Percentiles rank a stretch among this genome's conserved stretches.
These are phyloP conservation scores for Anaeromyces robustus DNA, from an alignment of 192 early-diverging fungal genomes.

Conservation along the genomic window DNA sequence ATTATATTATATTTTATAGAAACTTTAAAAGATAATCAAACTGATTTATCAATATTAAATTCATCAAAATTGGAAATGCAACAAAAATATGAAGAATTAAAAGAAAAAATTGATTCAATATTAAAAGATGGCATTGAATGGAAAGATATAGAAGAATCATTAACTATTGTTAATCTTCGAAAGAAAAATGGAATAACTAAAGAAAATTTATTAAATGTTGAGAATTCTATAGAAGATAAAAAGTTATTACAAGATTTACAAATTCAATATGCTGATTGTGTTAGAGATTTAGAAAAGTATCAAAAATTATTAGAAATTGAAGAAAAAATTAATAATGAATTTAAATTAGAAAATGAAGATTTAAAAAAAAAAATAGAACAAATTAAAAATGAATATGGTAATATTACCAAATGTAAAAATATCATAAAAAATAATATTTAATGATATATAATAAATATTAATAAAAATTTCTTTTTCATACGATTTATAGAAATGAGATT, in stretches of 20 bases:
- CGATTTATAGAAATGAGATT: constrained; percentile 37
- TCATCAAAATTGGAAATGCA: neutral
- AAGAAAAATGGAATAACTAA: constrained; percentile 19
- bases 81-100: neutral
- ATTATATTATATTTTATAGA: neutral
- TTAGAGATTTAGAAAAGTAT: constrained; percentile 33
- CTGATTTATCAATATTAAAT: neutral
- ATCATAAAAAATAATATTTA: too few relatives aligned
- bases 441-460: too few relatives aligned
- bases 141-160: constrained; percentile 31
- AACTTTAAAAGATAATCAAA: neutral
- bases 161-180: constrained; percentile 20
- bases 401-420: neutral
- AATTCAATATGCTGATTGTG: constrained; percentile 30
- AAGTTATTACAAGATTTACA: constrained; percentile 27
- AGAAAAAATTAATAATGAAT: constrained; percentile 36
- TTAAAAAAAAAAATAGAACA: constrained; percentile 23
- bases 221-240: constrained; percentile 25
- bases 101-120: neutral
- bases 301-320: constrained; percentile 28
- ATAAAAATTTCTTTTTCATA: too few relatives aligned
- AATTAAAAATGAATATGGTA: constrained; percentile 40
- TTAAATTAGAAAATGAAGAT: constrained; percentile 28
- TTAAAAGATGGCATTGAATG: constrained; percentile 11
- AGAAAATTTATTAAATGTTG: constrained; percentile 18